These are phyloP conservation scores for Calonectria leucothoes DNA, from an alignment of 2,329 filamentous ascomycete species.

Conservation along the genomic window DNA sequence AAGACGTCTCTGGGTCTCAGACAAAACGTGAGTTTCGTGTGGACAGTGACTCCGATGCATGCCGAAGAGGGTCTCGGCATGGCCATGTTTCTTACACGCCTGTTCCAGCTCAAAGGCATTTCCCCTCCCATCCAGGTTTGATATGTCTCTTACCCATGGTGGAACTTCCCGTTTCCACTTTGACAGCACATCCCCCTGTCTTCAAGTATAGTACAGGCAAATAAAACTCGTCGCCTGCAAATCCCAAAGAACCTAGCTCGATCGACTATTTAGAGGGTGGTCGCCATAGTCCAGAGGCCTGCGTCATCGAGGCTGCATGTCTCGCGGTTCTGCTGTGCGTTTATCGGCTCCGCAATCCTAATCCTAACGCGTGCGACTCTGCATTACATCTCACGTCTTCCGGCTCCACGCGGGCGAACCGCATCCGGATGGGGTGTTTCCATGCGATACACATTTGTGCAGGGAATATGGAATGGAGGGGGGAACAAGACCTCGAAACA, in stretches of 20 bases:
- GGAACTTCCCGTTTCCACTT: not conserved
- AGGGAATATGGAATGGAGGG: not conserved
- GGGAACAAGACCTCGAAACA: not conserved
- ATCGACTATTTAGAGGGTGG: not conserved
- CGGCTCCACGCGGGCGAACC: conserved; percentile 11
- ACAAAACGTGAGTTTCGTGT: conserved; percentile 2
- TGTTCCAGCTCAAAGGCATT: not conserved
- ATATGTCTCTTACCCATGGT: not conserved
- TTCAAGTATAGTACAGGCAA: not conserved
- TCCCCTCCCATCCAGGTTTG: not conserved
- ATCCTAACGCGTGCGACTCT: conserved; percentile 15
- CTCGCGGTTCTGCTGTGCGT: conserved; percentile 7
- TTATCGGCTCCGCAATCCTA: conserved; percentile 15
- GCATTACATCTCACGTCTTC: conserved; percentile 3
- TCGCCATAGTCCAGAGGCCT: conserved; percentile 2
- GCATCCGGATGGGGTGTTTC: not conserved
- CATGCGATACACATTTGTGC: not conserved
- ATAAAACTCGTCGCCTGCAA: not conserved
- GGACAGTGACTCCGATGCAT: not conserved
- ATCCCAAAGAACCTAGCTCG: not conserved
- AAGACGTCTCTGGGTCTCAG: not conserved
- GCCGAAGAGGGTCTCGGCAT: not conserved
- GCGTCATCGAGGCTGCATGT: conserved; percentile 23
- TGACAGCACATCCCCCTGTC: not conserved
- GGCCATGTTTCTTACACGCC: not conserved